phyloP scores from a whole-genome alignment of 768 basidiomycete species.

The Tylopilus intermedius region DNA sequence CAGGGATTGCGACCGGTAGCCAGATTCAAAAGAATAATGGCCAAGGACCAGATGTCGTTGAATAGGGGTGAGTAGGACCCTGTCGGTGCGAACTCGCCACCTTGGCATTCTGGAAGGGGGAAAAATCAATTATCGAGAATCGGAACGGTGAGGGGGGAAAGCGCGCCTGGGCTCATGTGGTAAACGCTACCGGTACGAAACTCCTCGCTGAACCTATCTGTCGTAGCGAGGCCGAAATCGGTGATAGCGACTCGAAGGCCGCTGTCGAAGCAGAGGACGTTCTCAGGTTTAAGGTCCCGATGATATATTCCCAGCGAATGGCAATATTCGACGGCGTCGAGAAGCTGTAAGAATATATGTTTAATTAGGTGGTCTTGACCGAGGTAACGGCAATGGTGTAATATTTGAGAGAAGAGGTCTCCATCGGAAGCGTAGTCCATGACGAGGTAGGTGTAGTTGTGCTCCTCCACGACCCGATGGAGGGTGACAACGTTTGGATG shows the following conservation, averaged over 20 bases:
- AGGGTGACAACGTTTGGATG: conserved; percentile 84
- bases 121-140: conserved; percentile 19
- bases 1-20: conserved; percentile 94
- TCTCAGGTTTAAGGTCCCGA: conserved; percentile 97
- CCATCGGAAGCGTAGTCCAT: conserved; percentile 91
- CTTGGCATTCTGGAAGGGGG: conserved; percentile 69
- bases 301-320: conserved; percentile 91
- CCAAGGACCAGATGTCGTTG: conserved; percentile 96
- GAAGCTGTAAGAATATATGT: conserved; percentile 85
- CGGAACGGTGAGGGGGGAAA: conserved; percentile 5
- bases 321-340: conserved; percentile 91
- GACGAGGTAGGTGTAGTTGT: conserved; percentile 78
- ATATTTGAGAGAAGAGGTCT: conserved; percentile 89
- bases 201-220: conserved; percentile 78
- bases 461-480: conserved; percentile 83
- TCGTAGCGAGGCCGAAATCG: conserved; percentile 93
- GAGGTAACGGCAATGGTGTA: conserved; percentile 67
- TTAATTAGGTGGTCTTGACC: conserved; percentile 83
- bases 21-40: conserved; percentile 93
- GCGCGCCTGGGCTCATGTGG: conserved; percentile 91
- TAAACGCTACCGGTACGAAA: conserved; percentile 97
- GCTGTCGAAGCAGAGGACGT: conserved; percentile 78
- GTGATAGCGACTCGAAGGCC: conserved; percentile 81
- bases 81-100: conserved; percentile 57
- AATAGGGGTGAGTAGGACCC: conserved; percentile 77